Conservation (phyloP, 23 red algal genomes). For the Agarophyton chilense region DNA sequence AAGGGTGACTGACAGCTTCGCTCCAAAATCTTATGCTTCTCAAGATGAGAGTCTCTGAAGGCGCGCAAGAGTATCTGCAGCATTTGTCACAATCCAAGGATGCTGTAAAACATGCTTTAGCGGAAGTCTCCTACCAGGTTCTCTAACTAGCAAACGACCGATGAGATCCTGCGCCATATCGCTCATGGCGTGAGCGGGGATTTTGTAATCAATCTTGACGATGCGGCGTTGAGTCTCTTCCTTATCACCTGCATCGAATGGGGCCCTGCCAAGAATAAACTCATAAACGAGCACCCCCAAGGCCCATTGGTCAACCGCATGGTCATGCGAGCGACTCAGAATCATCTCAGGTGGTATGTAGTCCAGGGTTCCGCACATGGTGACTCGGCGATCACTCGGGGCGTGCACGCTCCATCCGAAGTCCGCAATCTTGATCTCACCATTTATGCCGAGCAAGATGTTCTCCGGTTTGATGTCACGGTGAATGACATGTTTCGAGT, state of each 20-base stretch:
- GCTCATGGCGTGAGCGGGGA: slow-evolving; percentile 41
- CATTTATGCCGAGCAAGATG: slow-evolving; percentile 84
- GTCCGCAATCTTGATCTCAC: slow-evolving; percentile 98
- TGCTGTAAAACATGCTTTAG: slow-evolving; percentile 85
- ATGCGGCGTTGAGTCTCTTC: slow-evolving; percentile 89
- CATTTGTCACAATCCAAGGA: slow-evolving; percentile 90
- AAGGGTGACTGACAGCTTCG: neutral
- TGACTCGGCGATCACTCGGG: slow-evolving; percentile 79
- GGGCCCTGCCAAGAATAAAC: slow-evolving; percentile 89
- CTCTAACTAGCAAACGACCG: slow-evolving; percentile 84
- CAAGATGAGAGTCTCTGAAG: slow-evolving; percentile 27
- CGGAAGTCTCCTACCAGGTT: slow-evolving; percentile 72
- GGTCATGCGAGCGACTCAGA: slow-evolving; percentile 84
- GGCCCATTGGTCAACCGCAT: slow-evolving; percentile 91
- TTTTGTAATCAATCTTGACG: slow-evolving; percentile 67
- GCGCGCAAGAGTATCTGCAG: slow-evolving; percentile 58
- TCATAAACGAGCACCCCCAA: slow-evolving; percentile 96
- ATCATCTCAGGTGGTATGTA: slow-evolving; percentile 99
- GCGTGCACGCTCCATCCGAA: slow-evolving; percentile 99
- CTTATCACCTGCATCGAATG: slow-evolving; percentile 86
- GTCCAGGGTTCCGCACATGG: slow-evolving; percentile 96
- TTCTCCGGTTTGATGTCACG: slow-evolving; percentile 99
- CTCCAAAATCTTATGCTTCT: neutral
- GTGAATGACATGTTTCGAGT: slow-evolving; percentile 96
- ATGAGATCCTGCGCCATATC: slow-evolving; percentile 85